These are phyloP conservation scores for Xerocomellus intermedius DNA, from an alignment of 768 basidiomycete species.

Conservation along the genomic window DNA sequence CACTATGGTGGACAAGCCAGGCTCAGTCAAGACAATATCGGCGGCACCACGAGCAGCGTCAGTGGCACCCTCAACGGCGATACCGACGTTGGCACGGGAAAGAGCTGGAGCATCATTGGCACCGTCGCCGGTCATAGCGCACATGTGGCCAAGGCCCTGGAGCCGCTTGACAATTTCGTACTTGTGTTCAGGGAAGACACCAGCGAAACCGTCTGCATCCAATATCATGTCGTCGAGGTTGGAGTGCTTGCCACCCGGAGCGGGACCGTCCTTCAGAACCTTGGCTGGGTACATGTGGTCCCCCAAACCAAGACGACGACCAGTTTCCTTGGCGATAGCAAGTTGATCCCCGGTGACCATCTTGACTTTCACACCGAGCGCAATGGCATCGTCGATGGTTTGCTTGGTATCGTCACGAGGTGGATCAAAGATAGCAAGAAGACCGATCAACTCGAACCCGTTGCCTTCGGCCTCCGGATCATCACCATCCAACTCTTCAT, in stretches of 20 bases:
- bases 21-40: constrained; percentile 96
- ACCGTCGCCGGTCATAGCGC: constrained; percentile 99
- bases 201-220: constrained; percentile 98
- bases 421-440: constrained; percentile 96
- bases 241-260: constrained; percentile 78
- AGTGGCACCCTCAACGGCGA: constrained; percentile 98
- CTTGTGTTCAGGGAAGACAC: constrained; percentile 99
- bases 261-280: constrained; percentile 97
- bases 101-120: constrained; percentile 98
- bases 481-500: constrained; percentile 85
- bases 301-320: constrained; percentile 94
- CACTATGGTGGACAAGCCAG: constrained; percentile 98
- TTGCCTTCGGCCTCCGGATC: constrained; percentile 87
- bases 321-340: constrained; percentile 99
- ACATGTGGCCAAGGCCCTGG: constrained; percentile 92
- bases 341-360: constrained; percentile 99
- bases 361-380: constrained; percentile 97
- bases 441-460: constrained; percentile 96
- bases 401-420: constrained; percentile 98
- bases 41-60: constrained; percentile 98
- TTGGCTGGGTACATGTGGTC: constrained; percentile 99
- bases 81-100: constrained; percentile 98
- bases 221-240: constrained; percentile 97
- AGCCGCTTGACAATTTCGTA: constrained; percentile 99
- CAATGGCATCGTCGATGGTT: constrained; percentile 95